Percentiles rank a stretch among this genome's conserved stretches.
Conservation (phyloP, 2,329 filamentous ascomycete genomes). For the Neurospora sp. region DNA sequence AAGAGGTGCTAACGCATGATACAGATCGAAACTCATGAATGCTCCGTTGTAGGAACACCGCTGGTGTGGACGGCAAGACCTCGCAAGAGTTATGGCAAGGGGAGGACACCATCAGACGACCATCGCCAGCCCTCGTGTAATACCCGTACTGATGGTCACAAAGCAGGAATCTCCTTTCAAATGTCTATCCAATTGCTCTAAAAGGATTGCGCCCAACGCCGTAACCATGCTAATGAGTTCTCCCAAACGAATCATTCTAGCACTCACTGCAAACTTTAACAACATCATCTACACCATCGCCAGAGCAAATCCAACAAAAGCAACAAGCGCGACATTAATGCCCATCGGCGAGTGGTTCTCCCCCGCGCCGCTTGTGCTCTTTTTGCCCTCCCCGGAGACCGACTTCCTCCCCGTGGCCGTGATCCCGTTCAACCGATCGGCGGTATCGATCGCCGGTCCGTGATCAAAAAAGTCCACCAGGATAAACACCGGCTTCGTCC, state of each 20-base stretch:
- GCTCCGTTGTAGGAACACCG: background rate
- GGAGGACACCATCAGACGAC: background rate
- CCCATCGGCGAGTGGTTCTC: conserved; percentile 3
- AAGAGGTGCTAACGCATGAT: background rate
- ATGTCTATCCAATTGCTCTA: background rate
- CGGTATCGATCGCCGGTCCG: conserved; percentile 58
- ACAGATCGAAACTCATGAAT: background rate
- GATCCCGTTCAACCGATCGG: conserved; percentile 57
- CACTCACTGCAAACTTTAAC: background rate
- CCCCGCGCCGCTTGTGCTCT: conserved; percentile 8
- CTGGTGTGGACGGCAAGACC: background rate
- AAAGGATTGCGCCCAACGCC: background rate
- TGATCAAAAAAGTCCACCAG: conserved; percentile 74
- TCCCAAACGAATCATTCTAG: background rate
- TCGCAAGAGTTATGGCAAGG: background rate
- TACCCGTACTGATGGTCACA: background rate
- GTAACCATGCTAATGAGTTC: conserved; percentile 1
- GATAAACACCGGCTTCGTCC: conserved; percentile 58
- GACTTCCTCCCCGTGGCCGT: conserved; percentile 9
- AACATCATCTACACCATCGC: conserved; percentile 24
- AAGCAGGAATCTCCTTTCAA: background rate
- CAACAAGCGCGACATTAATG: conserved; percentile 29
- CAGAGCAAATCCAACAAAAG: conserved; percentile 33
- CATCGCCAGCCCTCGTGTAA: background rate
- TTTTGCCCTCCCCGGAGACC: conserved; percentile 23